A percentile compares a stretch with the other conserved stretches of the same genome.
Evolutionary conservation across 768 basidiomycete genomes (phyloP).

Genomic region (Lactifluus hygrophoroides): DNA sequence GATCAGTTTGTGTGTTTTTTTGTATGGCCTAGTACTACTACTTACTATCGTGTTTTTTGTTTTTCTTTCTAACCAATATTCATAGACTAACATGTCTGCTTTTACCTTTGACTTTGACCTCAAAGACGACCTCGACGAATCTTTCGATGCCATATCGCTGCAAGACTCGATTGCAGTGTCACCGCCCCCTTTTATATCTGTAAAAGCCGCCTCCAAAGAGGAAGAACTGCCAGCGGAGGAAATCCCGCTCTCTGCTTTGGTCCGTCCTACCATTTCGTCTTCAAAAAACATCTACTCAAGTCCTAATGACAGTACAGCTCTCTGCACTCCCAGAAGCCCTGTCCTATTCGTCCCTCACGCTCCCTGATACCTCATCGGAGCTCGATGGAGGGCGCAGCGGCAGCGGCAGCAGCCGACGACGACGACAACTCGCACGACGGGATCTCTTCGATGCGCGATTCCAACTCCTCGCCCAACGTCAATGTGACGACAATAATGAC

Average conservation of each 20-base stretch:
- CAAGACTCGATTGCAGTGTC: not conserved
- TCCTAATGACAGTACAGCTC: constrained; percentile 42
- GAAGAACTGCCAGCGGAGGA: constrained; percentile 1
- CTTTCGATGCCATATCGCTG: constrained; percentile 7
- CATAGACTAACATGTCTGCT: not conserved
- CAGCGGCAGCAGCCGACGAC: no score
- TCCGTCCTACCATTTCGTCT: constrained; percentile 23
- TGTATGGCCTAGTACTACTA: not conserved
- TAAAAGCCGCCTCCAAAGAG: not conserved
- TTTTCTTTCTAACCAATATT: no score
- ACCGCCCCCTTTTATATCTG: not conserved
- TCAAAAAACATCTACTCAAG: no score
- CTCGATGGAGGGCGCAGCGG: no score
- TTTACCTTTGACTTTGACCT: constrained; percentile 69
- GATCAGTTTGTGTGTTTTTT: not conserved
- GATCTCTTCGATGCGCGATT: constrained; percentile 97
- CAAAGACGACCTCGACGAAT: constrained; percentile 33
- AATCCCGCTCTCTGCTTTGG: constrained; percentile 25
- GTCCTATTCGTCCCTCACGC: constrained; percentile 66
- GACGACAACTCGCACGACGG: constrained; percentile 64
- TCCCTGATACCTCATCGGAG: no score
- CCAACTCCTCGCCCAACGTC: constrained; percentile 64
- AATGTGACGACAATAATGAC: not conserved
- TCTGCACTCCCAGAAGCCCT: constrained; percentile 59
- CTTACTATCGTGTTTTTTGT: no score